Percentiles rank a stretch among this genome's conserved stretches.
Evolutionary conservation across 177 flowering plant species (phyloP).

Genomic region (Vitis hybrid): DNA sequence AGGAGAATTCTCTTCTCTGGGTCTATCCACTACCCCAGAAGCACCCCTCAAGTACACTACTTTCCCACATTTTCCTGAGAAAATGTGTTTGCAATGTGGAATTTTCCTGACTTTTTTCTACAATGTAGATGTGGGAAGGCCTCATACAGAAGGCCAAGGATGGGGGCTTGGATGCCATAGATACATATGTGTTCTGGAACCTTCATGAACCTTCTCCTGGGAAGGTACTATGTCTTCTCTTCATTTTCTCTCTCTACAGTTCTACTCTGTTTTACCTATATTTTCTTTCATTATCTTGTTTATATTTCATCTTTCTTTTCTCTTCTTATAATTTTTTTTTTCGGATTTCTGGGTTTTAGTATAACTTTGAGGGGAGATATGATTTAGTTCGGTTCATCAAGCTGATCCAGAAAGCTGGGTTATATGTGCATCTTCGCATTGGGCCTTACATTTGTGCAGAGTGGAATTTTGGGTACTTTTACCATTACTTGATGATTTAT

Average conservation of each 20-base stretch:
- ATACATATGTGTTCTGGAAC: constrained; percentile 68
- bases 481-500: background rate
- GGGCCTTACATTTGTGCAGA: constrained; percentile 92
- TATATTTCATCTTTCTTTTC: background rate
- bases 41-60: constrained; percentile 43
- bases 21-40: constrained; percentile 66
- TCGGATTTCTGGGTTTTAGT: constrained; percentile 36
- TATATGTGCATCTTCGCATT: constrained; percentile 74
- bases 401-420: constrained; percentile 66
- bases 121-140: constrained; percentile 60
- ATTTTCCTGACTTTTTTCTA: background rate
- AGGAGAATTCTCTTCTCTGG: constrained; percentile 60
- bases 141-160: constrained; percentile 58
- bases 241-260: background rate
- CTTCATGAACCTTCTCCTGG: constrained; percentile 63
- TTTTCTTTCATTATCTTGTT: background rate
- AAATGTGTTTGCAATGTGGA: background rate
- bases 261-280: background rate
- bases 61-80: constrained; percentile 1
- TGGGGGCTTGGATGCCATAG: constrained; percentile 58
- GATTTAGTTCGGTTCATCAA: constrained; percentile 79
- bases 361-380: constrained; percentile 73
- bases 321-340: background rate
- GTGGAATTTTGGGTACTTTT: constrained; percentile 84
- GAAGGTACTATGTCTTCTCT: constrained; percentile 28